phyloP scores from a whole-genome alignment of 768 basidiomycete genomes.

The Tulasnella sp. region DNA sequence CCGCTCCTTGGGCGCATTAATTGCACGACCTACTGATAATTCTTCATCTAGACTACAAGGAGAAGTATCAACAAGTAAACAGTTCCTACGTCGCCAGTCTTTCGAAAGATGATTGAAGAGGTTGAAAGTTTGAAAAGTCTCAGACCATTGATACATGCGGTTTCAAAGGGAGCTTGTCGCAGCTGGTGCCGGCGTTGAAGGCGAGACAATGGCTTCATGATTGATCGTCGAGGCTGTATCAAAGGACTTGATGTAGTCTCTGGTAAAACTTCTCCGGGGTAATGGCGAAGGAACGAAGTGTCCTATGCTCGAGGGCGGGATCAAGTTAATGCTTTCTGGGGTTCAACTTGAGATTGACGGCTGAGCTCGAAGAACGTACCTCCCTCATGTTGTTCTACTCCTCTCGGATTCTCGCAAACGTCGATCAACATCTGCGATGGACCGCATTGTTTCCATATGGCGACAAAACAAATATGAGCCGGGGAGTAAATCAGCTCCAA shows the following conservation, averaged over 20 bases:
- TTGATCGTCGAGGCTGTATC: conserved; percentile 1
- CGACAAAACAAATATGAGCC: conserved; percentile 26
- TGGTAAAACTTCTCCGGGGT: conserved; percentile 67
- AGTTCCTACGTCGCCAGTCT: neutral
- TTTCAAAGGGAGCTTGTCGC: neutral
- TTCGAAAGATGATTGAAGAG: neutral
- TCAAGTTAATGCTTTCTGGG: neutral
- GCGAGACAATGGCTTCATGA: neutral
- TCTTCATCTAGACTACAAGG: neutral
- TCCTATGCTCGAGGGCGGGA: conserved; percentile 37
- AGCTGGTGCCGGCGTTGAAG: neutral
- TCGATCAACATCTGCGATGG: conserved; percentile 51
- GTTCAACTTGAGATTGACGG: neutral
- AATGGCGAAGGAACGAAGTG: conserved; percentile 78
- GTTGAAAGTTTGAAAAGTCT: neutral
- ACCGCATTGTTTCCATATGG: conserved; percentile 59
- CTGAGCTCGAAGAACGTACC: conserved; percentile 54
- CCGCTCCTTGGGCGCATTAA: neutral
- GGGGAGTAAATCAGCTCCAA: neutral
- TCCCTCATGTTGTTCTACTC: conserved; percentile 69
- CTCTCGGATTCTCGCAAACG: conserved; percentile 48
- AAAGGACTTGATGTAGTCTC: conserved; percentile 40
- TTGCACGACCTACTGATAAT: neutral
- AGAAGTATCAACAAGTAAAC: neutral
- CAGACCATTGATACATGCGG: neutral